phyloP scores from a whole-genome alignment of 352 stramenopile genomes.

The Globisporangium uncinulatum region DNA sequence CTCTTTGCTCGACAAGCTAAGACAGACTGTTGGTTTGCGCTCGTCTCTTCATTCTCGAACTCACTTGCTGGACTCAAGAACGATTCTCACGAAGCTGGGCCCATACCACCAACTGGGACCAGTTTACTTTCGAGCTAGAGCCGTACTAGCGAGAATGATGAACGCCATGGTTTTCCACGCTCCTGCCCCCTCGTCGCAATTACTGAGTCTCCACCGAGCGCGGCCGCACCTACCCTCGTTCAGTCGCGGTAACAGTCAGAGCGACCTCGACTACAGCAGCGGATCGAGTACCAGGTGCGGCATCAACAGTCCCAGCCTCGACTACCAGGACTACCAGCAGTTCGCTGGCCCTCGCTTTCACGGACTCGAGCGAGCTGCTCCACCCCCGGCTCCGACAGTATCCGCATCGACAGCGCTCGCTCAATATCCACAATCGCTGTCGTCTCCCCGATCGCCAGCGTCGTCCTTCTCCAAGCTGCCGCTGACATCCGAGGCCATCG shows the following conservation, averaged over 20 bases:
- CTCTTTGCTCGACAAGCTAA: background rate
- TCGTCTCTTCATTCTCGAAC: background rate
- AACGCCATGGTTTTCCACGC: slow-evolving; percentile 1
- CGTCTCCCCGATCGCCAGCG: background rate
- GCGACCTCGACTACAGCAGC: background rate
- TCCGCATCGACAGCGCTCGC: background rate
- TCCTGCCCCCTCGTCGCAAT: background rate
- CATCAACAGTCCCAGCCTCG: background rate
- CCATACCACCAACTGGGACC: background rate
- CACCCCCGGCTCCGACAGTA: background rate
- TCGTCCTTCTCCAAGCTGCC: background rate
- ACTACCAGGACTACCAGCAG: background rate
- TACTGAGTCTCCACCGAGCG: background rate
- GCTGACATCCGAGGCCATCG: background rate
- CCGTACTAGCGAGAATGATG: background rate
- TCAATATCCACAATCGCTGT: background rate
- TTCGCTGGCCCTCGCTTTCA: background rate
- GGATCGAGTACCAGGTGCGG: background rate
- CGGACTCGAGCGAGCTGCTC: background rate
- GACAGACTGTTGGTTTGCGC: background rate
- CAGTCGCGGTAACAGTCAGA: background rate
- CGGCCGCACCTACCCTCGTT: background rate
- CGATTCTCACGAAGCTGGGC: background rate
- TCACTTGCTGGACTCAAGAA: background rate
- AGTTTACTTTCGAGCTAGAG: too few species aligned